phyloP scores from a whole-genome alignment of 1,284 basidiomycete genomes.

The Apiotrichum sp. region DNA sequence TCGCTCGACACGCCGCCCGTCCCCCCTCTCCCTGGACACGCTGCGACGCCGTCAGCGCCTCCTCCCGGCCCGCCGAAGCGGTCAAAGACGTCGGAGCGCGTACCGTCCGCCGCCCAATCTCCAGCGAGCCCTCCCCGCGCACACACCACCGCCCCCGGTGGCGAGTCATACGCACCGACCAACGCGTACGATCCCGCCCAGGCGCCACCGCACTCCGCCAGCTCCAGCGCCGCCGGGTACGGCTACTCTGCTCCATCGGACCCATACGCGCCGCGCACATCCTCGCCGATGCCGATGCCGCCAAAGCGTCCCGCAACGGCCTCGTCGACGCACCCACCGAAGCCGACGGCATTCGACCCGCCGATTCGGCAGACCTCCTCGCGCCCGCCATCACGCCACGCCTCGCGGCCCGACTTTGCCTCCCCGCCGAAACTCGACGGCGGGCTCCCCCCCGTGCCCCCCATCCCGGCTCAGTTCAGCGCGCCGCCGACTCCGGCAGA shows the following conservation, averaged over 20 bases:
- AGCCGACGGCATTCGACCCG: slow-evolving; percentile 26
- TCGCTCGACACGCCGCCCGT: slow-evolving; percentile 10
- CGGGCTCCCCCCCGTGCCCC: slow-evolving; percentile 9
- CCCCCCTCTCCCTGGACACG: slow-evolving; percentile 10
- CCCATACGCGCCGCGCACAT: slow-evolving; percentile 1
- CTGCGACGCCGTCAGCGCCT: slow-evolving; percentile 13
- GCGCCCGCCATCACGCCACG: slow-evolving; percentile 12
- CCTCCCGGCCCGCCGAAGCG: slow-evolving; percentile 31
- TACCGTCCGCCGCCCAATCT: background rate
- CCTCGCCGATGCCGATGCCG: background rate
- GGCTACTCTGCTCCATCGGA: background rate
- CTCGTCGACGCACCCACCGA: slow-evolving; percentile 8
- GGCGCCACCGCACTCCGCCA: background rate
- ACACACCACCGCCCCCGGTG: background rate
- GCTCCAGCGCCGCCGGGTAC: background rate
- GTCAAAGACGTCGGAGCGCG: background rate
- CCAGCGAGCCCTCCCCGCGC: background rate
- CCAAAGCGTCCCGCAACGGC: slow-evolving; percentile 10
- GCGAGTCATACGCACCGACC: background rate
- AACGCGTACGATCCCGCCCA: background rate
- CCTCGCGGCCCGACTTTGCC: slow-evolving; percentile 7
- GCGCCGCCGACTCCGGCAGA: background rate
- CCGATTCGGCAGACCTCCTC: slow-evolving; percentile 21
- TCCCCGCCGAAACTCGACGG: slow-evolving; percentile 2
- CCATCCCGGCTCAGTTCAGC: slow-evolving; percentile 9